Evolutionary conservation across 2,329 filamentous ascomycete genomes (phyloP), one percentile per base, ranked within the genome.

Genomic region (Chaetoscypha palmicola): DNA sequence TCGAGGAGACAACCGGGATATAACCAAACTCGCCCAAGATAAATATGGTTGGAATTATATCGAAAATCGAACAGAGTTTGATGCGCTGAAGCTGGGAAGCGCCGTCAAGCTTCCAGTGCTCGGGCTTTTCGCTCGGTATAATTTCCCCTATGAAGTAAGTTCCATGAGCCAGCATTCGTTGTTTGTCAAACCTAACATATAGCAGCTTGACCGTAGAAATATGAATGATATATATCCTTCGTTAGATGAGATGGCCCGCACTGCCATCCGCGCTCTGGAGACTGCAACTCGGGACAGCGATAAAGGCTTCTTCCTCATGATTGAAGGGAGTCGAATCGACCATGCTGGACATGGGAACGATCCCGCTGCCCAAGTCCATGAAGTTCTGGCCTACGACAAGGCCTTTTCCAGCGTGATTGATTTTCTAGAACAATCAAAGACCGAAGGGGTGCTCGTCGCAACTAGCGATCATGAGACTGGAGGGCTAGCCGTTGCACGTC

Each of bases 401-500:
- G 76, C 92, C 1, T 94, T 98, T 66, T 72, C 82, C 55, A 74
- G 78, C 4, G 91, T 95, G 0, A 65, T 94, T 10, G 83, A 95
- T 46, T 98, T 96, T 62, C 73, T 98, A 45, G 76, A 88, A 36
- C 67, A 81, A 23, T 86, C 81, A 56, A 68, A 81, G 36, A 80
- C 79, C 0, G 81, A 90, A 21, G 86, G 84, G 20, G 76, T 96
- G 8, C 74, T 98, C 55, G 84, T 98, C 32, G 81, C 81, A 47
- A 98, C 92, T 2, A 94, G 87, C 46, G 92, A 98, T 65, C 92
- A 98, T 63, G 92, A 98, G 64, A 98, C 92, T 1, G 92, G 92
- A 21, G 92, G 92, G 33, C 72, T 98, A 2, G 75, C 88, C 2
- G 79, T 83, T 14, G 91, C 90, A 20, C 76, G 87, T 55, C 92